These are phyloP conservation scores for Penicillium sp. DNA, from an alignment of 2,329 filamentous ascomycete genomes.

Conservation along the genomic window DNA sequence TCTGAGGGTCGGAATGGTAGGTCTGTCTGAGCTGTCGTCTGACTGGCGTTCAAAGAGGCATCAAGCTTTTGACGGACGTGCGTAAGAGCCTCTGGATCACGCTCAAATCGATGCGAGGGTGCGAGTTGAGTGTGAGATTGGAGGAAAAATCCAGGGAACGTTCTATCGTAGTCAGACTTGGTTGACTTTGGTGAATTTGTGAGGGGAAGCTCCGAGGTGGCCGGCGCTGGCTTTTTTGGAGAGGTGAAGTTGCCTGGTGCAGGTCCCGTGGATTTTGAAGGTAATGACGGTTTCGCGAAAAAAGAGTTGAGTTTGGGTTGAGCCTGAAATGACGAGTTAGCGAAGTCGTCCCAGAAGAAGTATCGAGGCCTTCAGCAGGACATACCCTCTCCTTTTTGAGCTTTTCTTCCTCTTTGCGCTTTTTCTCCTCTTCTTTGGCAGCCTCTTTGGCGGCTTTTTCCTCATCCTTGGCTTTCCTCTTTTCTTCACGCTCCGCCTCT, in stretches of 20 bases:
- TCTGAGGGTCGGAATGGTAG: slow-evolving; percentile 42
- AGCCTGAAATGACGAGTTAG: slow-evolving; percentile 43
- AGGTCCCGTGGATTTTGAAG: slow-evolving; percentile 27
- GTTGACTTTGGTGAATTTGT: slow-evolving; percentile 28
- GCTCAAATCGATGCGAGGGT: slow-evolving; percentile 57
- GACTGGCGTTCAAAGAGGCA: slow-evolving; percentile 40
- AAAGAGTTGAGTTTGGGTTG: slow-evolving; percentile 60
- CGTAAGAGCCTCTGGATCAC: slow-evolving; percentile 64
- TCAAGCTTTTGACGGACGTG: slow-evolving; percentile 60
- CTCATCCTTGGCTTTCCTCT: slow-evolving; percentile 52
- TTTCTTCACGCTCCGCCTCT: slow-evolving; percentile 54
- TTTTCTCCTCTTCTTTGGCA: slow-evolving; percentile 52
- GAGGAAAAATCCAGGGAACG: slow-evolving; percentile 82
- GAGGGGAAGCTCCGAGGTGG: slow-evolving; percentile 15
- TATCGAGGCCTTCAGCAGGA: slow-evolving; percentile 11
- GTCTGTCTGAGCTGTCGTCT: slow-evolving; percentile 20
- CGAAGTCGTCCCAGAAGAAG: slow-evolving; percentile 9
- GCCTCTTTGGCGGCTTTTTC: slow-evolving; percentile 52
- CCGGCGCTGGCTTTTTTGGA: slow-evolving; percentile 29
- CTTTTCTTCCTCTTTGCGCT: slow-evolving; percentile 56
- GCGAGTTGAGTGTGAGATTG: slow-evolving; percentile 77
- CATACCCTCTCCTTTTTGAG: slow-evolving; percentile 55
- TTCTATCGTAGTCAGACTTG: slow-evolving; percentile 66
- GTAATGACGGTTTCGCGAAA: slow-evolving; percentile 51
- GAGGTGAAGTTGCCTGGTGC: slow-evolving; percentile 37